These are phyloP conservation scores for Mortierella sp. DNA, from an alignment of 371 early-diverging fungal genomes.

Conservation along the genomic window DNA sequence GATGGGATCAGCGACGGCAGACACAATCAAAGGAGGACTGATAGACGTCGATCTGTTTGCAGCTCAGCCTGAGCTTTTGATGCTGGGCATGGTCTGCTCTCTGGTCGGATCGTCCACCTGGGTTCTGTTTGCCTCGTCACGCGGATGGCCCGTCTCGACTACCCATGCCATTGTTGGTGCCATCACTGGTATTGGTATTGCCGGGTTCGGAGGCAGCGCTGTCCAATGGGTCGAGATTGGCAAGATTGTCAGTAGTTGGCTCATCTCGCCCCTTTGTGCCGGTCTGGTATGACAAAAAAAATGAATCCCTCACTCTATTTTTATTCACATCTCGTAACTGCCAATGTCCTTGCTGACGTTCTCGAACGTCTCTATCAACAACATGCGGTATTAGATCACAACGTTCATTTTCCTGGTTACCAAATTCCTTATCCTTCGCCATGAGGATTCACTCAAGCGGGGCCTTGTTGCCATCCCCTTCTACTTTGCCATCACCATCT, in stretches of 20 bases:
- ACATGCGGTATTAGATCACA: background rate
- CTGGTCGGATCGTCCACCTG: conserved; percentile 81
- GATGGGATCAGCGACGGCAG: conserved; percentile 81
- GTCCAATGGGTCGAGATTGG: conserved; percentile 83
- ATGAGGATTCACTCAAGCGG: conserved; percentile 76
- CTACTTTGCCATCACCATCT: conserved; percentile 81
- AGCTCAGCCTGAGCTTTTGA: conserved; percentile 78
- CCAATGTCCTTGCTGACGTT: background rate
- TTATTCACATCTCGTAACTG: background rate
- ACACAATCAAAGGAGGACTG: conserved; percentile 84
- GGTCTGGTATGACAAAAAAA: conserved; percentile 66
- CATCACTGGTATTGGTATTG: conserved; percentile 81
- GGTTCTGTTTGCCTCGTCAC: conserved; percentile 78
- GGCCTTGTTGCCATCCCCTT: conserved; percentile 83
- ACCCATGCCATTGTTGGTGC: conserved; percentile 87
- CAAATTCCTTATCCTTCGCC: conserved; percentile 72
- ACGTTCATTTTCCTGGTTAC: conserved; percentile 75
- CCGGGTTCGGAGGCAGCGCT: conserved; percentile 74
- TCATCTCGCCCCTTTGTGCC: conserved; percentile 79
- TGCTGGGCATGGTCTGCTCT: conserved; percentile 87
- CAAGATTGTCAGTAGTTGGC: conserved; percentile 84
- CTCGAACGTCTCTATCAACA: background rate
- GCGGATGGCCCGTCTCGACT: conserved; percentile 71
- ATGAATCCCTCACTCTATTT: background rate
- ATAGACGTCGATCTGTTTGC: conserved; percentile 66